Conservation (phyloP, 371 early-diverging fungal species). For the Mortierella sp. region DNA sequence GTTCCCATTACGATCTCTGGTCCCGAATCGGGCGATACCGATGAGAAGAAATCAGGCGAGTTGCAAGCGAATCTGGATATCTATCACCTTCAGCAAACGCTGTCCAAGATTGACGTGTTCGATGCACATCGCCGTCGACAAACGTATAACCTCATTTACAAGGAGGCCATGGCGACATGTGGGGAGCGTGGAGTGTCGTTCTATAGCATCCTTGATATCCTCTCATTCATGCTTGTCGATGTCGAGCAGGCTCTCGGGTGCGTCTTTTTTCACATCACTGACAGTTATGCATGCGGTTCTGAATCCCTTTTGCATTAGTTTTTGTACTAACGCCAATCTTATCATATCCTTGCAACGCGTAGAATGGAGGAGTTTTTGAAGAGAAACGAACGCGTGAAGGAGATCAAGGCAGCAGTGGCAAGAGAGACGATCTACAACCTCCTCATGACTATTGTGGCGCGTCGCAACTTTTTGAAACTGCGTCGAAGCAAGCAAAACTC, state of each 20-base stretch:
- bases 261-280: not conserved
- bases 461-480: conserved; percentile 43
- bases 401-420: conserved; percentile 41
- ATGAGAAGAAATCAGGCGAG: conserved; percentile 2
- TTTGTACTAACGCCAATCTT: not conserved
- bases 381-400: conserved; percentile 51
- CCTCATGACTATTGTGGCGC: conserved; percentile 37
- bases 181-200: conserved; percentile 62
- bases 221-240: conserved; percentile 65
- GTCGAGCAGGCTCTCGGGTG: conserved; percentile 65
- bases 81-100: conserved; percentile 37
- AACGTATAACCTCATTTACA: conserved; percentile 61
- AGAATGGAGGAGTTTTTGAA: conserved; percentile 55
- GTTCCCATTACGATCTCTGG: conserved; percentile 32
- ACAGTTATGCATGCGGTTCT: not conserved
- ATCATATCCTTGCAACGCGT: not conserved
- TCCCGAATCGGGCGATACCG: not conserved
- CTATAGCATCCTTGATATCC: conserved; percentile 61
- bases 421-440: conserved; percentile 53
- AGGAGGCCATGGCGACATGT: conserved; percentile 52
- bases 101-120: conserved; percentile 59
- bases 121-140: conserved; percentile 56
- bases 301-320: not conserved
- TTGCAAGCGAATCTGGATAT: conserved; percentile 24
- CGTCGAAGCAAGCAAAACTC: conserved; percentile 36